A percentile compares a stretch with the other conserved stretches of the same genome.
These are phyloP conservation scores for Pleurotus ostreatus DNA, from an alignment of 768 basidiomycete genomes.

Conservation along the genomic window DNA sequence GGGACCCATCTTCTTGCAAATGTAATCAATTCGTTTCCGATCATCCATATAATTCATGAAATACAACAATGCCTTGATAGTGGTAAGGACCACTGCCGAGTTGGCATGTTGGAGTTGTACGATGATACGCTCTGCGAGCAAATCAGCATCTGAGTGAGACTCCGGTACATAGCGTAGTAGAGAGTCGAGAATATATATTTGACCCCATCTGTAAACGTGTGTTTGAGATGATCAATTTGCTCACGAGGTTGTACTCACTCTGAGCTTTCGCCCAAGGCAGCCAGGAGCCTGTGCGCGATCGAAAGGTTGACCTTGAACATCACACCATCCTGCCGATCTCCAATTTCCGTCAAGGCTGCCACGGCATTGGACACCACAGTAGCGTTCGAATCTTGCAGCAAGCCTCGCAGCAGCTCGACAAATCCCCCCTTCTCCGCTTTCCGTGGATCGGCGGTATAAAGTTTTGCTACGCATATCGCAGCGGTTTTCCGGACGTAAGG, in stretches of 20 bases:
- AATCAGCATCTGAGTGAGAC: constrained; percentile 80
- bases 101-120: constrained; percentile 97
- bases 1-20: constrained; percentile 98
- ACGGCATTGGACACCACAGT: constrained; percentile 98
- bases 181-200: constrained; percentile 96
- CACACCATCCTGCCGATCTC: constrained; percentile 91
- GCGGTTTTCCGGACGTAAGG: constrained; percentile 99
- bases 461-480: constrained; percentile 94
- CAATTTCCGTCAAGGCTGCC: constrained; percentile 94
- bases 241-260: constrained; percentile 60
- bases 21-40: constrained; percentile 76
- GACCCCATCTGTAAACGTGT: constrained; percentile 80
- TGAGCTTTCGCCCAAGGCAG: constrained; percentile 92
- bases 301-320: constrained; percentile 85
- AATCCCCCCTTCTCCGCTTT: constrained; percentile 88
- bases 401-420: constrained; percentile 84
- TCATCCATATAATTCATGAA: constrained; percentile 99
- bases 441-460: constrained; percentile 85
- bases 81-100: constrained; percentile 97
- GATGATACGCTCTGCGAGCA: constrained; percentile 93
- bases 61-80: constrained; percentile 92
- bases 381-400: constrained; percentile 91
- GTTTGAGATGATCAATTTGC: constrained; percentile 1
- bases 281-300: constrained; percentile 84
- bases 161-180: constrained; percentile 93